A percentile compares a stretch with the other conserved stretches of the same genome.
These are phyloP conservation scores for Penicillium sp. DNA, from an alignment of 2,329 filamentous ascomycete genomes.

Conservation along the genomic window DNA sequence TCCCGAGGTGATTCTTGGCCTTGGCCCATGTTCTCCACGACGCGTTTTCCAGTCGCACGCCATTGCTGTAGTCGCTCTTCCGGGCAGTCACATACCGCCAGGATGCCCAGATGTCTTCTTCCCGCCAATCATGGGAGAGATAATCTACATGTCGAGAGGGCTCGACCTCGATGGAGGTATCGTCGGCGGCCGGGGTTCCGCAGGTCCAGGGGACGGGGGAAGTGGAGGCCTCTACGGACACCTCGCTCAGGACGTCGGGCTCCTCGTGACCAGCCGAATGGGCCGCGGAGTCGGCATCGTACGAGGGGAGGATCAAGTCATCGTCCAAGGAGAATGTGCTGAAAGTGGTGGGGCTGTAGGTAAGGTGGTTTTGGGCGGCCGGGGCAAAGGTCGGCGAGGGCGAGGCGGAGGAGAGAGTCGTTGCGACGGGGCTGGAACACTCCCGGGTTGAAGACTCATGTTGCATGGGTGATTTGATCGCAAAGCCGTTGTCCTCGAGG, in stretches of 20 bases:
- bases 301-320: constrained; percentile 45
- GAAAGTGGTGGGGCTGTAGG: constrained; percentile 39
- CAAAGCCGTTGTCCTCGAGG: constrained; percentile 22
- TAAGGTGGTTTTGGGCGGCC: constrained; percentile 28
- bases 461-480: constrained; percentile 29
- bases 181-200: constrained; percentile 68
- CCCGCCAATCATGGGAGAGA: constrained; percentile 85
- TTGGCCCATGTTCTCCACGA: constrained; percentile 98
- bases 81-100: constrained; percentile 91
- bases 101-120: constrained; percentile 96
- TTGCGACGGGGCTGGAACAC: constrained; percentile 26
- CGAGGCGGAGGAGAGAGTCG: constrained; percentile 36
- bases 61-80: constrained; percentile 73
- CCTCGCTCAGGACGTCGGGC: constrained; percentile 23
- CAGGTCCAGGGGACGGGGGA: constrained; percentile 57
- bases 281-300: constrained; percentile 39
- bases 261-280: constrained; percentile 46
- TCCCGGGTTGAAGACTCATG: constrained; percentile 25
- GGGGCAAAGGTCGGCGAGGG: constrained; percentile 39
- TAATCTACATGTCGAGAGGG: constrained; percentile 93
- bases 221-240: constrained; percentile 29
- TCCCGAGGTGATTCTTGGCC: constrained; percentile 79
- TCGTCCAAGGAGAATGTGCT: constrained; percentile 42
- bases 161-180: constrained; percentile 69
- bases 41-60: constrained; percentile 83